Conservation (phyloP, 2,329 filamentous ascomycete genomes). For the Ophiostoma montium region DNA sequence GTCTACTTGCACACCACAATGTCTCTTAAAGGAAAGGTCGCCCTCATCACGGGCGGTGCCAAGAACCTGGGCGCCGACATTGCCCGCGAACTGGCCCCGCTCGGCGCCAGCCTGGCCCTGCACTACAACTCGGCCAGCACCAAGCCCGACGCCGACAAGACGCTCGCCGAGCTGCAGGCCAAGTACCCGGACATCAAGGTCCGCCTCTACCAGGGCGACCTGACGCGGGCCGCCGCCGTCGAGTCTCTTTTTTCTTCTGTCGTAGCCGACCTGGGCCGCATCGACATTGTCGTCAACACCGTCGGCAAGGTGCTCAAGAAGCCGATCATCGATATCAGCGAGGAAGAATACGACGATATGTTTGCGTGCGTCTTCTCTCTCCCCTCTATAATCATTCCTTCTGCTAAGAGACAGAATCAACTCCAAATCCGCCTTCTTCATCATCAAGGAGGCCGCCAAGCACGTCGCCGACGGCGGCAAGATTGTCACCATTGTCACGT, state of each 20-base stretch:
- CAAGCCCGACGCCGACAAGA: conserved; percentile 22
- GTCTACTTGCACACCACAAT: not conserved
- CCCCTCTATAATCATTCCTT: not conserved
- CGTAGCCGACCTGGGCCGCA: conserved; percentile 26
- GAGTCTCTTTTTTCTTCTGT: conserved; percentile 26
- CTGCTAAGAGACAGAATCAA: conserved; percentile 22
- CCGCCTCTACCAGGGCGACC: conserved; percentile 28
- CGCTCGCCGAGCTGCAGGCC: conserved; percentile 24
- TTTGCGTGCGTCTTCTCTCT: conserved; percentile 24
- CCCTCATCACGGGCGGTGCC: conserved; percentile 27
- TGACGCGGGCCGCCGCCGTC: conserved; percentile 26
- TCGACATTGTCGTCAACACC: conserved; percentile 37
- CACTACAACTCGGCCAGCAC: conserved; percentile 27
- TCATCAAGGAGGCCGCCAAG: conserved; percentile 28
- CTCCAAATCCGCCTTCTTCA: conserved; percentile 31
- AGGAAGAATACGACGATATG: conserved; percentile 32
- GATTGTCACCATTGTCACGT: conserved; percentile 31
- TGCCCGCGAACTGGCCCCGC: conserved; percentile 22
- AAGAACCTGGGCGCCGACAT: conserved; percentile 28
- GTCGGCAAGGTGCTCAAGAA: conserved; percentile 36
- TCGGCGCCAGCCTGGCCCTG: conserved; percentile 19
- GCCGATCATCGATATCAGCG: conserved; percentile 27
- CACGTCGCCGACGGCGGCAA: conserved; percentile 30
- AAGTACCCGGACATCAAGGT: conserved; percentile 21
- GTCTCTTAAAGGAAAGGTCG: conserved; percentile 20